Evolutionary conservation across 2,329 filamentous ascomycete species (phyloP).

Genomic region (Fusarium nodosum): DNA sequence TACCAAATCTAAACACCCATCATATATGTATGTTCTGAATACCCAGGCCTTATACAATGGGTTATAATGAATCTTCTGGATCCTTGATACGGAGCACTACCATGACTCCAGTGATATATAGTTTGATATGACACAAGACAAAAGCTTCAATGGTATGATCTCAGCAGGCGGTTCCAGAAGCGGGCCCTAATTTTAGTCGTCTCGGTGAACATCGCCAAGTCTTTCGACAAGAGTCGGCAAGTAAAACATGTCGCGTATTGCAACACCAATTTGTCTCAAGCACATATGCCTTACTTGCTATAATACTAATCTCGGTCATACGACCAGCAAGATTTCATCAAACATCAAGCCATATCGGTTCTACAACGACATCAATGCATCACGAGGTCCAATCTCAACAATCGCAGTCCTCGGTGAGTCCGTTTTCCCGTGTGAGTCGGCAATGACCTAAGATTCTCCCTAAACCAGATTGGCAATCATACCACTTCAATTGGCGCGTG

Average conservation of each 20-base stretch:
- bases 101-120: too few species aligned
- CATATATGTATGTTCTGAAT: not conserved
- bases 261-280: not conserved
- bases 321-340: not conserved
- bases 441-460: not conserved
- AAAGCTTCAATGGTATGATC: not conserved
- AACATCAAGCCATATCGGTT: not conserved
- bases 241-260: constrained; percentile 1
- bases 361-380: not conserved
- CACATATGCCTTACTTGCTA: not conserved
- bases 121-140: not conserved
- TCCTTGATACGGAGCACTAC: too few species aligned
- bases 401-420: constrained; percentile 1
- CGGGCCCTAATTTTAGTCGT: not conserved
- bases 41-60: not conserved
- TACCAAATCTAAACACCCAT: not conserved
- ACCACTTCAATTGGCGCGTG: constrained; percentile 31
- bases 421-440: not conserved
- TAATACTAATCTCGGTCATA: not conserved
- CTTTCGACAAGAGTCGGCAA: not conserved
- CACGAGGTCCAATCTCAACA: not conserved
- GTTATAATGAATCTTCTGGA: not conserved
- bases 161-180: not conserved
- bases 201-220: not conserved
- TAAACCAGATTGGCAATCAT: constrained; percentile 26